Conservation (phyloP, 768 basidiomycete species). For the Psilocybe cubensis region DNA sequence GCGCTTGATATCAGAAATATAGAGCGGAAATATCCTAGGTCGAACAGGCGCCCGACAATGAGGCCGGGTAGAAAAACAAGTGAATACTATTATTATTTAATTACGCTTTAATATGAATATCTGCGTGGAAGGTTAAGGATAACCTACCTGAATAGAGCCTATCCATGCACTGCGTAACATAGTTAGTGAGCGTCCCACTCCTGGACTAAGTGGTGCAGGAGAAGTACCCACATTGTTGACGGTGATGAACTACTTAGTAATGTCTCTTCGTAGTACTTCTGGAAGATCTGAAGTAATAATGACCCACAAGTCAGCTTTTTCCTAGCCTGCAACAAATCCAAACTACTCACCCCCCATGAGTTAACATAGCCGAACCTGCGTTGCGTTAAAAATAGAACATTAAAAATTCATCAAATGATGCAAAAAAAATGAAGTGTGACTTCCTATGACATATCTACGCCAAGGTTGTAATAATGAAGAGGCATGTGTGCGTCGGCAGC, state of each 20-base stretch:
- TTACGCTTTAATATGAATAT: background rate
- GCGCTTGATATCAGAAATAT: conserved; percentile 52
- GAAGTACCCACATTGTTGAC: conserved; percentile 64
- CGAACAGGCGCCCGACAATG: conserved; percentile 70
- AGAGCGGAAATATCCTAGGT: conserved; percentile 66
- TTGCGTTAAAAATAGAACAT: conserved; percentile 12
- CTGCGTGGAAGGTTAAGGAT: background rate
- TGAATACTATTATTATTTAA: conserved; percentile 48
- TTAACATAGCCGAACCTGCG: conserved; percentile 70
- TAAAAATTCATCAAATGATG: conserved; percentile 12
- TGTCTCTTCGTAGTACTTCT: conserved; percentile 67
- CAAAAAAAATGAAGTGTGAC: background rate
- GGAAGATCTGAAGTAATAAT: conserved; percentile 60
- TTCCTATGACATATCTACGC: background rate
- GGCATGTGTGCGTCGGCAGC: background rate
- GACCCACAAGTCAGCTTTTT: background rate
- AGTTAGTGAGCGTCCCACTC: background rate
- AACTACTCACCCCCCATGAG: conserved; percentile 67
- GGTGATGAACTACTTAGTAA: conserved; percentile 52
- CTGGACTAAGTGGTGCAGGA: background rate
- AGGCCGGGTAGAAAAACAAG: conserved; percentile 66
- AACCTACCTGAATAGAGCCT: conserved; percentile 69
- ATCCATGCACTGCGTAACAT: conserved; percentile 67
- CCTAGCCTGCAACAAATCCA: background rate
- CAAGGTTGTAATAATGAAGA: background rate